Evolutionary conservation across 257 asterid species (phyloP), one percentile per base, ranked within the genome.

Genomic region (Solanum bulbocastanum): DNA sequence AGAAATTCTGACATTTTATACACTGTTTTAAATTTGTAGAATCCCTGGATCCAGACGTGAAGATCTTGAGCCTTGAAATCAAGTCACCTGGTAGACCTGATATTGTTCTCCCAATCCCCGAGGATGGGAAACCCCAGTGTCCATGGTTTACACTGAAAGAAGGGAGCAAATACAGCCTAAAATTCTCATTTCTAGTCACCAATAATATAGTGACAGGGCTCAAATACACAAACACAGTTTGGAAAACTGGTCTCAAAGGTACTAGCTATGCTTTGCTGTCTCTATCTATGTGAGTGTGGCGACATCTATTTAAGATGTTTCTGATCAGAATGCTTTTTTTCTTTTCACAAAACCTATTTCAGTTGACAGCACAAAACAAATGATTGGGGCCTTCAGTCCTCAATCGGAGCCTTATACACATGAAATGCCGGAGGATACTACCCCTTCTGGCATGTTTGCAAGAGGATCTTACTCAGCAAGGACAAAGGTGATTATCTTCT

Each of bases 181-280:
- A 87, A 25, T 94, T 95, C 71, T 90, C 92, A 11, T 93, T 95
- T 87, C 91, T 89, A 90, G 98, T 95, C 86, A 93, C 89, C 91
- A 95, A 95, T 90, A 94, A 95, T 62, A 92, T 95, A 44, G 96
- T 94, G 16, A 92, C 96, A 0, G 98, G 98, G 90, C 93, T 95
- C 91, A 93, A 93, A 87, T 95, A 95, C 92, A 93, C 91, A 81
- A 95, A 93, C 92, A 90, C 89, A 44, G 96, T 94, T 22, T 95
- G 98, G 98, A 93, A 94, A 93, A 91, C 98, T 44, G 97, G 98
- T 87, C 90, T 95, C 85, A 95, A 90, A 90, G 98, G 98, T 95
- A 83, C 35, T 58, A 68, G 71, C 33, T 37, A 81, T 86, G 20
- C n/a, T 32, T 27, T 85, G 68, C 44, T 37, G 33, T 40, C 68